Base-by-base conservation (phyloP, 2,329 filamentous ascomycete genomes). In the Pseudonectria foliicola region DNA sequence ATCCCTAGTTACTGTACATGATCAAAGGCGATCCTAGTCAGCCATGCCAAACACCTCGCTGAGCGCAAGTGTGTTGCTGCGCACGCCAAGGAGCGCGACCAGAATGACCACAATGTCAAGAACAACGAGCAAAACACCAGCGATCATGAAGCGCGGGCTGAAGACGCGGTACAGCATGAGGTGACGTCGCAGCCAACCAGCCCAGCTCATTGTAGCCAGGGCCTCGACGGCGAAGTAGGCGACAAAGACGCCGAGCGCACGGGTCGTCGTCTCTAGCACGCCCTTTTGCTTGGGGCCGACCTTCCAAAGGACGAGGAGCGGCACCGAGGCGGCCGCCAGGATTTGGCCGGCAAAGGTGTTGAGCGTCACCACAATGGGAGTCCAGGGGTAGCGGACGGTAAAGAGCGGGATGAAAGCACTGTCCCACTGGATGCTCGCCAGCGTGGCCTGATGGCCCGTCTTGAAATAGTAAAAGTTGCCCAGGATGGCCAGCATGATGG, bases 141-240 rank as follows among this genome's bases (percentile, higher is more conserved):
- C 87, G 56, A 86, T 74, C 82, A 98, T 85, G 64, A 90, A 98
- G 18, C 90, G 68, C 30, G 92, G 92, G 62, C 75, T 82, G 55
- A 98, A 98, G 28, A 98, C 87, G 27, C 92, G 75, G 63, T 92
- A 98, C 21, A 98, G 73, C 92, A 98, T 98, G 44, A 98, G 71
- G 66, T 98, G 92, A 33, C 92, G 73, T 35, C 92, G 73, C 52
- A 98, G 64, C 64, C 87, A 81, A 2, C 85, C 89, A 0, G 90
- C 86, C 82, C 90, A 95, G 59, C 84, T 78, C 50, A 92, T 93
- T 4, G 89, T 95, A 0, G 87, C 85, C 14, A 95, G 63, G 18
- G 82, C 82, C 55, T 95, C 75, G 7, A 85, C 82, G 5, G 85
- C 85, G 55, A 88, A 92, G 56, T 90, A 94, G 1, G 83, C 67